A percentile compares a stretch with the other conserved stretches of the same genome.
Evolutionary conservation across 768 basidiomycete species (phyloP).

Genomic region (Lentinula lateritia): DNA sequence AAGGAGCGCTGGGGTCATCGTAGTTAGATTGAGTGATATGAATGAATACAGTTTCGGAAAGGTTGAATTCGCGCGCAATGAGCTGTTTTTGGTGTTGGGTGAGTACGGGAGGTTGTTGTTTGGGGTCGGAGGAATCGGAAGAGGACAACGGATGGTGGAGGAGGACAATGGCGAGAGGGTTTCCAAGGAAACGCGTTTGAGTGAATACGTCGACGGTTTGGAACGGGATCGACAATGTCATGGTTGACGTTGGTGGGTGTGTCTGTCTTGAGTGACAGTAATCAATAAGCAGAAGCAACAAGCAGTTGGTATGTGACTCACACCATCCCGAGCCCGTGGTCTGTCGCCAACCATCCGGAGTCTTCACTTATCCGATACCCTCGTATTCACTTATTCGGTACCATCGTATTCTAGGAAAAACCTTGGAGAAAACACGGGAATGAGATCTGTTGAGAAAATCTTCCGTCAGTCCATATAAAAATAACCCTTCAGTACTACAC

Average conservation of each 20-base stretch:
- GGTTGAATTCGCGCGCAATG: slow-evolving; percentile 44
- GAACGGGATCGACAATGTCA: slow-evolving; percentile 15
- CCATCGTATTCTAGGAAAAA: not conserved
- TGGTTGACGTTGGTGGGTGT: not conserved
- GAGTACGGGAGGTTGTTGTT: slow-evolving; percentile 11
- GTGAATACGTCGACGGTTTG: slow-evolving; percentile 40
- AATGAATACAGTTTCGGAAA: slow-evolving; percentile 43
- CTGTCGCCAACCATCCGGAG: not conserved
- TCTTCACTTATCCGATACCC: not conserved
- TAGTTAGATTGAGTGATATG: slow-evolving; percentile 20
- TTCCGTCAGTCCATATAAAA: too few species aligned
- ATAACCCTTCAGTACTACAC: too few species aligned
- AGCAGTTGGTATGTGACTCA: not conserved
- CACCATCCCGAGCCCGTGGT: not conserved
- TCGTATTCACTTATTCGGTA: too few species aligned
- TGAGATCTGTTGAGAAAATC: not conserved
- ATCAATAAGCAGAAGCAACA: not conserved
- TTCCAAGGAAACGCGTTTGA: slow-evolving; percentile 30
- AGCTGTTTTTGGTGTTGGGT: slow-evolving; percentile 33
- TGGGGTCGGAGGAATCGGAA: slow-evolving; percentile 20
- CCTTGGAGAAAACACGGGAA: not conserved
- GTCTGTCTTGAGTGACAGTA: not conserved
- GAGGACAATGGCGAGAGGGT: slow-evolving; percentile 39
- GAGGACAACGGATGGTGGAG: not conserved
- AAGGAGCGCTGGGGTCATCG: slow-evolving; percentile 13